Evolutionary conservation across 495 filamentous ascomycete genomes (phyloP).

Genomic region (Parmelia sp.): DNA sequence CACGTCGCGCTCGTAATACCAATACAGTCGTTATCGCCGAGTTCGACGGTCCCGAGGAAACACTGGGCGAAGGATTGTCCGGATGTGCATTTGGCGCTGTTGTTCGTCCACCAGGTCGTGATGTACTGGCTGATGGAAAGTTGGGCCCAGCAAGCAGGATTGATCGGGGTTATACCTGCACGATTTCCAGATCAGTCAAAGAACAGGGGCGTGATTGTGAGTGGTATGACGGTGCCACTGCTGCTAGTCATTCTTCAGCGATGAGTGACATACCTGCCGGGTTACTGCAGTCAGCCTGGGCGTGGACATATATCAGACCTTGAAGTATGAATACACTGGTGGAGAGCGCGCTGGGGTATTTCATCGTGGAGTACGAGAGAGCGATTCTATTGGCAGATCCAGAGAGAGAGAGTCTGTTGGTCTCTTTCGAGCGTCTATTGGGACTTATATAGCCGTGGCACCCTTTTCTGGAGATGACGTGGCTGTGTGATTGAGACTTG

Average conservation of each 20-base stretch:
- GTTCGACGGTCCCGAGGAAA: neutral
- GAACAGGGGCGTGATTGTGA: no score
- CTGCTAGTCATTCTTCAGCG: neutral
- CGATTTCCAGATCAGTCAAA: neutral
- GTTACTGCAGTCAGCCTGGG: neutral
- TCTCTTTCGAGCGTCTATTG: neutral
- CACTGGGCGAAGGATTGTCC: conserved; percentile 10
- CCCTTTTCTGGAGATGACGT: neutral
- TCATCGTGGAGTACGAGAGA: neutral
- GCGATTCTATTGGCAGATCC: neutral
- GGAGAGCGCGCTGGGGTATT: neutral
- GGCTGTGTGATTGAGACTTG: neutral
- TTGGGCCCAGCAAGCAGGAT: conserved; percentile 2
- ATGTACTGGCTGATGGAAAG: neutral
- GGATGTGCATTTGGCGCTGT: neutral
- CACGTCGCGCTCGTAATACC: conserved; percentile 11
- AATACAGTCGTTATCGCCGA: conserved; percentile 9
- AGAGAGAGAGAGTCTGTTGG: neutral
- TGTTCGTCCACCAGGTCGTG: neutral
- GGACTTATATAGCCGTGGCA: neutral
- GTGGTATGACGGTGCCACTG: no score
- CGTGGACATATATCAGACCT: neutral
- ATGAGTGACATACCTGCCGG: neutral
- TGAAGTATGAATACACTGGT: neutral
- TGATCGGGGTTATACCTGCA: neutral